These are phyloP conservation scores for Hirsutella minnesotensis DNA, from an alignment of 2,329 filamentous ascomycete genomes.

Conservation along the genomic window DNA sequence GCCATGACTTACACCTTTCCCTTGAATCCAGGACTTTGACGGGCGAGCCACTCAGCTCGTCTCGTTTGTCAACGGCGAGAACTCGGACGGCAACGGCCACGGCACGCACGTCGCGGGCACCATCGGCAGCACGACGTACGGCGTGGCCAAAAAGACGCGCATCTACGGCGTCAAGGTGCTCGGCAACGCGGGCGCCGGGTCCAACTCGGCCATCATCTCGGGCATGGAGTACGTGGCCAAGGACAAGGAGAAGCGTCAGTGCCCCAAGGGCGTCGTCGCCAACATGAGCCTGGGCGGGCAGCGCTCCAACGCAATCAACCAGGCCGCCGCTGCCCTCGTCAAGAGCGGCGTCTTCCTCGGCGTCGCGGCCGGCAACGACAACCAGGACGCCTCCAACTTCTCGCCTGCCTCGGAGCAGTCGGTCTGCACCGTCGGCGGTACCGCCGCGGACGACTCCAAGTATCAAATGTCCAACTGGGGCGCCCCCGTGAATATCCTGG, in stretches of 20 bases:
- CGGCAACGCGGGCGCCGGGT: slow-evolving; percentile 18
- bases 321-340: slow-evolving; percentile 29
- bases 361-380: slow-evolving; percentile 39
- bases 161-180: slow-evolving; percentile 28
- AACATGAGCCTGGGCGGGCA: slow-evolving; percentile 39
- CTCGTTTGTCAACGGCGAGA: slow-evolving; percentile 19
- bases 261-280: slow-evolving; percentile 29
- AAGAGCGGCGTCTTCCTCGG: slow-evolving; percentile 32
- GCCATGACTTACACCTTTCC: neutral
- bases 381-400: slow-evolving; percentile 23
- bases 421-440: slow-evolving; percentile 37
- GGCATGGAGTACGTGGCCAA: slow-evolving; percentile 26
- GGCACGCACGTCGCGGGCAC: slow-evolving; percentile 25
- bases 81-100: slow-evolving; percentile 20
- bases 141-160: slow-evolving; percentile 25
- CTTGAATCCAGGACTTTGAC: slow-evolving; percentile 17
- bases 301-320: slow-evolving; percentile 30
- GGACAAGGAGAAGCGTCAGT: slow-evolving; percentile 20
- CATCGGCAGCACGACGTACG: slow-evolving; percentile 21
- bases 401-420: slow-evolving; percentile 29
- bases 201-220: slow-evolving; percentile 25
- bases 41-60: slow-evolving; percentile 24
- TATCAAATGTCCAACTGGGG: slow-evolving; percentile 36
- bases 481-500: slow-evolving; percentile 30
- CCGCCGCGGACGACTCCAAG: slow-evolving; percentile 19